A percentile compares a stretch with the other conserved stretches of the same genome.
phyloP scores from a whole-genome alignment of 129 eudicot species.

The Saposhnikovia divaricata region DNA sequence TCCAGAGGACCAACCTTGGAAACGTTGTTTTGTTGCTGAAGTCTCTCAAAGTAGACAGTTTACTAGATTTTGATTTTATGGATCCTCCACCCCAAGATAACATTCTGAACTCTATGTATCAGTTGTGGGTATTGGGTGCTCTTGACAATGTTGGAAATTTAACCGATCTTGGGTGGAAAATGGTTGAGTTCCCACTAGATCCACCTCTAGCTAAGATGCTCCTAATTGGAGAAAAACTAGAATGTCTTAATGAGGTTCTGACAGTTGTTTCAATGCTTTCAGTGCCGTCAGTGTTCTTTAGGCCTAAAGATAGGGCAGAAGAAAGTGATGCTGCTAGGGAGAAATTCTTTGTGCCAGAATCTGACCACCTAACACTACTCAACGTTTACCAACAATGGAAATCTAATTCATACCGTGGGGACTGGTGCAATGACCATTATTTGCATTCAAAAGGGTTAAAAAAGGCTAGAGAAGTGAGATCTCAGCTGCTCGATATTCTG shows the following conservation, averaged over 20 bases:
- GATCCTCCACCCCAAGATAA: constrained; percentile 79
- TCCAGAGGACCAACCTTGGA: constrained; percentile 61
- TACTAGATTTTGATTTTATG: constrained; percentile 65
- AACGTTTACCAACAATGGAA: constrained; percentile 65
- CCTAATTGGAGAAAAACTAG: constrained; percentile 43
- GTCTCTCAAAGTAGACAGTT: constrained; percentile 50
- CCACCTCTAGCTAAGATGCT: constrained; percentile 65
- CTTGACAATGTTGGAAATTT: constrained; percentile 43
- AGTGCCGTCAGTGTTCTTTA: constrained; percentile 56
- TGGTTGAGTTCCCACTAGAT: constrained; percentile 65
- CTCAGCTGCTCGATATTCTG: constrained; percentile 44
- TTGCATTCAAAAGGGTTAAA: constrained; percentile 50
- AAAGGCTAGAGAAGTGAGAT: constrained; percentile 58
- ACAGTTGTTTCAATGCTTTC: constrained; percentile 65
- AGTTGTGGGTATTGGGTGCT: constrained; percentile 68
- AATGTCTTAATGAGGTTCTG: constrained; percentile 46
- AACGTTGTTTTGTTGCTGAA: constrained; percentile 57
- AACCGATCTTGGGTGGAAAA: constrained; percentile 63
- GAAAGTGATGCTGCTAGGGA: constrained; percentile 68
- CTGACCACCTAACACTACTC: constrained; percentile 51
- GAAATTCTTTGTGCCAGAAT: constrained; percentile 62
- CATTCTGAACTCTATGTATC: constrained; percentile 65
- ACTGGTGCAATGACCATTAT: constrained; percentile 64
- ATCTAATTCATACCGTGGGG: constrained; percentile 51
- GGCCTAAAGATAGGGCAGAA: constrained; percentile 66